Evolutionary conservation across 2,329 filamentous ascomycete genomes (phyloP).

Genomic region (Penicillium hesseltinei): DNA sequence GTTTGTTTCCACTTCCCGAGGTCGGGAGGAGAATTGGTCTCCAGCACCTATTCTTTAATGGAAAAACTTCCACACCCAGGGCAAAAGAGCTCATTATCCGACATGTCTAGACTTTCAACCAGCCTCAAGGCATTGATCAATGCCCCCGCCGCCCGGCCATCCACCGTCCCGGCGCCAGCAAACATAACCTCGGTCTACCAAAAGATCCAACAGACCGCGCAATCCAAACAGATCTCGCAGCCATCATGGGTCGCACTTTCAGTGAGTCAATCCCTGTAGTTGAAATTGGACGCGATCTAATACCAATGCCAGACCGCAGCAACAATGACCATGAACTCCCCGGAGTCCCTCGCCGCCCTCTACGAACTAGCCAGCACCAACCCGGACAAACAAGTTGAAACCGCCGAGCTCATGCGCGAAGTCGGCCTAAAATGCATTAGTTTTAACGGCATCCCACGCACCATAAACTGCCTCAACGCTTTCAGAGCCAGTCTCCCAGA

Average conservation of each 20-base stretch:
- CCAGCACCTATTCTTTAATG: conserved; percentile 1
- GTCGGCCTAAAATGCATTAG: conserved; percentile 49
- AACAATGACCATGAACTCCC: conserved; percentile 83
- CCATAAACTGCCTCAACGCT: conserved; percentile 76
- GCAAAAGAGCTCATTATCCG: conserved; percentile 8
- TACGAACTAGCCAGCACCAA: conserved; percentile 19
- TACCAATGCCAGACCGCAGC: conserved; percentile 64
- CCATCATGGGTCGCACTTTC: conserved; percentile 67
- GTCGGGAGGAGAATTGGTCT: conserved; percentile 5
- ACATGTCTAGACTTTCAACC: conserved; percentile 71
- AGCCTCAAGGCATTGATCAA: conserved; percentile 73
- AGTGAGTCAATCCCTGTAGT: conserved; percentile 38
- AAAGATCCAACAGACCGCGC: conserved; percentile 62
- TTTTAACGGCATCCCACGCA: conserved; percentile 66
- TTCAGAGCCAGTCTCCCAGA: conserved; percentile 64
- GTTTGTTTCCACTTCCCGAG: not conserved
- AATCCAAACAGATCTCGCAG: conserved; percentile 59
- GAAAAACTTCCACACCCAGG: not conserved
- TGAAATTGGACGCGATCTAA: not conserved
- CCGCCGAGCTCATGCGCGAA: conserved; percentile 44
- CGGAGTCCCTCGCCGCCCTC: conserved; percentile 54
- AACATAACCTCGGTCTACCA: conserved; percentile 64
- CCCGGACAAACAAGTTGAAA: conserved; percentile 27
- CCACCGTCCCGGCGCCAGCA: conserved; percentile 62
- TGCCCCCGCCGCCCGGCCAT: conserved; percentile 64